A percentile compares a stretch with the other conserved stretches of the same genome.
Conservation (phyloP, 148 eudicot genomes). For the Euryodendron excelsum region DNA sequence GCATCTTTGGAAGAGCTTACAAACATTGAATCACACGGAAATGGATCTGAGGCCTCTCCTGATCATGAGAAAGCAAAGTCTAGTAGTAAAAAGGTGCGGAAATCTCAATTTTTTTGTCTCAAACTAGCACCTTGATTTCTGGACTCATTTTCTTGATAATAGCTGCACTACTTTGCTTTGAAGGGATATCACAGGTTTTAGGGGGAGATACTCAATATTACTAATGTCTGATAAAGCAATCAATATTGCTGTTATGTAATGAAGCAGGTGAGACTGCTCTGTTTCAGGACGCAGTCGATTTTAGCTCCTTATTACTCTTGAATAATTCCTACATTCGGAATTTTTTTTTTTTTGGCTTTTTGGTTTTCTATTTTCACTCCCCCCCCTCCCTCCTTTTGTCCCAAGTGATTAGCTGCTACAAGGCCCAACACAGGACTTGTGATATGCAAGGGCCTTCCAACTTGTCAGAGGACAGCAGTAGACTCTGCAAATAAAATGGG, state of each 20-base stretch:
- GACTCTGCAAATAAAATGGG: neutral
- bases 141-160: neutral
- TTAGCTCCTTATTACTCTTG: no score
- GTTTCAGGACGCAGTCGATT: no score
- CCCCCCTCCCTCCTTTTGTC: no score
- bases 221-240: neutral
- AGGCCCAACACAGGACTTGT: no score
- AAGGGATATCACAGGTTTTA: neutral
- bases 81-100: conserved; percentile 61
- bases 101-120: neutral
- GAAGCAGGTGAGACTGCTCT: neutral
- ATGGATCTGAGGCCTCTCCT: conserved; percentile 45
- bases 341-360: no score
- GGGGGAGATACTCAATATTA: neutral
- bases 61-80: conserved; percentile 63
- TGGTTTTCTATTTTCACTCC: no score
- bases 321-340: no score
- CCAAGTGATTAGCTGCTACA: no score
- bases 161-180: neutral
- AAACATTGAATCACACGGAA: conserved; percentile 41
- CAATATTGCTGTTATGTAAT: neutral
- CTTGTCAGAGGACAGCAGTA: no score
- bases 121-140: neutral
- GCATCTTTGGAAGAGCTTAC: conserved; percentile 86
- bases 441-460: no score